Conservation (phyloP, 805 yeast genomes). For the Helenozyma rhizophorensis region DNA sequence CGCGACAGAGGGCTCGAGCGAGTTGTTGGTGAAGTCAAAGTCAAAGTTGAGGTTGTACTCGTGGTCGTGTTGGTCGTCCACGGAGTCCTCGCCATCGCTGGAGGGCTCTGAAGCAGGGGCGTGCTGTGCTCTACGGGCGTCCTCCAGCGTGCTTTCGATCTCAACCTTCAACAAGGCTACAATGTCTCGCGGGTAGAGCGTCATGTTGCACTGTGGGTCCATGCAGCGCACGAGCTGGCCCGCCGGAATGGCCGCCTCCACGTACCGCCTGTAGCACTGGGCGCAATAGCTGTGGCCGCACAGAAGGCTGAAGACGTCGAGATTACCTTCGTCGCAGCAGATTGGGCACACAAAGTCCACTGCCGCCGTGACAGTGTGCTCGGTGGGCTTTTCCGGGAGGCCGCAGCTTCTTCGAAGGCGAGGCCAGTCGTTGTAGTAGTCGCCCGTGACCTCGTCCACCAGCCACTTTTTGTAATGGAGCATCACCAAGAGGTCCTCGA, state of each 20-base stretch:
- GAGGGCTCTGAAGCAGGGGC: no score
- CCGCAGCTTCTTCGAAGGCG: conserved; percentile 27
- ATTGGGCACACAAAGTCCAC: conserved; percentile 49
- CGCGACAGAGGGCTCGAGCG: no score
- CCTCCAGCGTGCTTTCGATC: no score
- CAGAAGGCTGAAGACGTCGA: conserved; percentile 43
- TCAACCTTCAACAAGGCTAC: conserved; percentile 10
- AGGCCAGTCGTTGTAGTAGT: conserved; percentile 28
- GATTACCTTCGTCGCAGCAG: conserved; percentile 58
- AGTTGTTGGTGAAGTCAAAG: background rate
- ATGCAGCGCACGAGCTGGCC: conserved; percentile 63
- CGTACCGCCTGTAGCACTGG: conserved; percentile 62
- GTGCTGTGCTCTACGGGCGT: no score
- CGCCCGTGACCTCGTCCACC: conserved; percentile 33
- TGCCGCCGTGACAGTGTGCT: background rate
- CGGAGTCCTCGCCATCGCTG: no score
- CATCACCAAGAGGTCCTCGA: conserved; percentile 31
- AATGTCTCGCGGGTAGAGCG: conserved; percentile 41
- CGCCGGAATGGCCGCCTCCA: conserved; percentile 38
- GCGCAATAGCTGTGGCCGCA: conserved; percentile 74
- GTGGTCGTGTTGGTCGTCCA: no score
- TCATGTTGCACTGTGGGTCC: conserved; percentile 46
- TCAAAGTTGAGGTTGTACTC: no score
- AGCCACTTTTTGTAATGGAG: conserved; percentile 38
- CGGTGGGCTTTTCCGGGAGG: no score